Conservation (phyloP, 1,284 basidiomycete species). For the Puccinia triticina region DNA sequence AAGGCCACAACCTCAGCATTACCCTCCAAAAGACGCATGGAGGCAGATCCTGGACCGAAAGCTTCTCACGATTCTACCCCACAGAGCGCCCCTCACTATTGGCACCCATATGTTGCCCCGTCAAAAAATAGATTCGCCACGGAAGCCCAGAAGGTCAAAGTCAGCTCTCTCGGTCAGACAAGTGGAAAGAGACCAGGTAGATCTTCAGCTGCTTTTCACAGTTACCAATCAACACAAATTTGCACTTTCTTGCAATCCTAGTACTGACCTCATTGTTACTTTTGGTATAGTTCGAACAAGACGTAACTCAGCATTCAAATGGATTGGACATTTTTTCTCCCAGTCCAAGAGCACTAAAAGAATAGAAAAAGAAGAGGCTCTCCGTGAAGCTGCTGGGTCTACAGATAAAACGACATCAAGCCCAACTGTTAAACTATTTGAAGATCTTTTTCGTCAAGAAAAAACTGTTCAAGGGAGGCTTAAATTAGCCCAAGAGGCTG, state of each 20-base stretch:
- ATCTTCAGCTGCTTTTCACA: neutral
- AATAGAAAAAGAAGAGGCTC: neutral
- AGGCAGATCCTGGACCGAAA: neutral
- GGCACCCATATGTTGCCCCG: neutral
- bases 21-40: neutral
- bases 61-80: neutral
- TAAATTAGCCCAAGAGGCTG: neutral
- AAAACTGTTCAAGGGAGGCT: neutral
- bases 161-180: neutral
- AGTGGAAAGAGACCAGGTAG: neutral
- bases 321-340: neutral
- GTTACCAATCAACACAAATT: neutral
- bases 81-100: neutral
- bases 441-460: neutral
- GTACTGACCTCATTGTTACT: neutral
- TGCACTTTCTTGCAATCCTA: neutral
- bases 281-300: neutral
- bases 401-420: neutral
- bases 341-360: neutral
- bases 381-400: neutral
- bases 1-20: neutral
- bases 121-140: neutral
- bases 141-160: neutral
- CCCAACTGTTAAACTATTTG: neutral
- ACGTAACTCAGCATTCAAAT: neutral